phyloP scores from a whole-genome alignment of 2,329 filamentous ascomycete genomes.

The Chalaropsis ovoidea region DNA sequence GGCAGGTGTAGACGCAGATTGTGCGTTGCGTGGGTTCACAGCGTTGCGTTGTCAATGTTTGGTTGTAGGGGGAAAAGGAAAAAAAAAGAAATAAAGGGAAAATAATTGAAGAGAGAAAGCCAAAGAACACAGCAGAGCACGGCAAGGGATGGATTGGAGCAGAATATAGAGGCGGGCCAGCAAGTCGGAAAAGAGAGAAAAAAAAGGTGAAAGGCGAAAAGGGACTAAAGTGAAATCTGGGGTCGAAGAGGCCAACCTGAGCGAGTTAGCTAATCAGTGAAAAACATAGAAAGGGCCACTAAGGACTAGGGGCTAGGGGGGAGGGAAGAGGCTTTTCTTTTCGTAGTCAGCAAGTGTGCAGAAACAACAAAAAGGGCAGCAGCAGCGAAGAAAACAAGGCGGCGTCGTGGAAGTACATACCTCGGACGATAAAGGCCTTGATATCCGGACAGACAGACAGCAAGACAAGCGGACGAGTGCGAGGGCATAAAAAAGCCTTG shows the following conservation, averaged over 20 bases:
- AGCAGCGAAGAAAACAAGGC: too few relatives aligned
- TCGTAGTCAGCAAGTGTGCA: too few relatives aligned
- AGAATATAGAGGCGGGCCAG: constrained; percentile 15
- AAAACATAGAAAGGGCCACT: background rate
- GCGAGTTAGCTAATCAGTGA: background rate
- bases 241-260: constrained; percentile 14
- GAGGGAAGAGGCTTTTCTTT: background rate
- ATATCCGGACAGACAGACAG: constrained; percentile 9
- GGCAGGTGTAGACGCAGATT: background rate
- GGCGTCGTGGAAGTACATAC: too few relatives aligned
- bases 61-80: background rate
- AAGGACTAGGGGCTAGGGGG: background rate
- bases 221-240: constrained; percentile 23
- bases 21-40: background rate
- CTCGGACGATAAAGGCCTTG: background rate
- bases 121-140: background rate
- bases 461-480: background rate
- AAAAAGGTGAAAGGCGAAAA: background rate
- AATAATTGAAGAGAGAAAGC: constrained; percentile 13
- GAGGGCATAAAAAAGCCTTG: background rate
- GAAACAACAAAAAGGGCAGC: background rate
- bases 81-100: background rate
- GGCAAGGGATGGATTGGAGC: constrained; percentile 10
- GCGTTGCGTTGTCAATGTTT: background rate
- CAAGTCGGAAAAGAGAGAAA: constrained; percentile 9